Evolutionary conservation across 2,329 filamentous ascomycete genomes (phyloP), one percentile per base, ranked within the genome.

Genomic region (Aureobasidium sp.): DNA sequence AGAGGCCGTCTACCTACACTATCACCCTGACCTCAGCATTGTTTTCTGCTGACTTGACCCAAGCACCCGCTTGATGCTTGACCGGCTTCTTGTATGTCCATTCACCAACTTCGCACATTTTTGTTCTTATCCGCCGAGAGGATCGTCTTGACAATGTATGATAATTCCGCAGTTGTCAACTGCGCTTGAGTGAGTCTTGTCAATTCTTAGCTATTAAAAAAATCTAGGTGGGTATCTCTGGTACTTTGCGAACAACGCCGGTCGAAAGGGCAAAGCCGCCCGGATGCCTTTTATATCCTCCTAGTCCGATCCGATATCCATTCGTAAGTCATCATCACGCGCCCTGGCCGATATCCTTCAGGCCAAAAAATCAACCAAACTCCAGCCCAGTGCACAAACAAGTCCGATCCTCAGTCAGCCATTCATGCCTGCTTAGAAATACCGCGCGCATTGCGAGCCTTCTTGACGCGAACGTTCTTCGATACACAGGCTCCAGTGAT

Each of bases 381-480:
- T 27, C 36, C 51, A n/a, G 26, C 9, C 34, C 15, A 46, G 10
- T n/a, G 3, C 13, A 8, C 53, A 9, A 46, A 55, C 36, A 26
- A 29, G 15, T 29, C 5, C 29, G 9, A 8, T 27, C 15, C 17
- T 27, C 52, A 27, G 17, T 13, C 23, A 17, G 36, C 29, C 26
- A 3, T 37, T 51, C 26, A 60, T 15, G 26, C 10, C 36, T 60
- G 46, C 46, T 42, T 60, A 26, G 57, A 26, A 23, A 20, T 2
- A 17, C 57, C 27, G 6, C 58, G 47, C 7, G 9, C 26, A 26
- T 27, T 53, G 37, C 58, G 58, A 23, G 20, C 61, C 37, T 62
- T 64, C 41, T 56, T 62, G 42, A 58, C 23, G 5, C 63, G 52
- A 15, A 62, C 57, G 15, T 44, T 55, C 27, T 64, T 64, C 34